A percentile compares a stretch with the other conserved stretches of the same genome.
Evolutionary conservation across 2,329 filamentous ascomycete species (phyloP).

Genomic region (Hypocrella siamensis): DNA sequence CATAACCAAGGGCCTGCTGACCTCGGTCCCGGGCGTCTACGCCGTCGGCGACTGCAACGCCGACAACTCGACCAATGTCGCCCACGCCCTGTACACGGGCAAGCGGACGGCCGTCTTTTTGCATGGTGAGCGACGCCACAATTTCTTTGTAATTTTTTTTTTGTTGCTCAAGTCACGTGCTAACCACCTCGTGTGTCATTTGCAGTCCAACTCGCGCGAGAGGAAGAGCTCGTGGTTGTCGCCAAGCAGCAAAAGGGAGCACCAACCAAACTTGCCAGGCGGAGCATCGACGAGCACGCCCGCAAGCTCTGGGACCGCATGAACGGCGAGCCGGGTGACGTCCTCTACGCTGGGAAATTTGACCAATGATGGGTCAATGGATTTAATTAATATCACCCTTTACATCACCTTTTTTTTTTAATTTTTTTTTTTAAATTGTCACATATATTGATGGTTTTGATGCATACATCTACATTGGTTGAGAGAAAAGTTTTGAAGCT

Average conservation of each 20-base stretch:
- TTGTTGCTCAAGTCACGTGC: no score
- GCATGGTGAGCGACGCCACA: constrained; percentile 28
- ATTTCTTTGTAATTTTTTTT: not conserved
- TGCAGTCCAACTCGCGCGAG: constrained; percentile 24
- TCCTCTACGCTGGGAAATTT: constrained; percentile 25
- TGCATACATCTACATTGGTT: no score
- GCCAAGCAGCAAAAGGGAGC: constrained; percentile 6
- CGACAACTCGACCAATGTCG: constrained; percentile 43
- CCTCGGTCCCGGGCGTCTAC: constrained; percentile 38
- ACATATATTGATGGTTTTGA: no score
- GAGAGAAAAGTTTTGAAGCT: no score
- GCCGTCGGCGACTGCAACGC: constrained; percentile 45
- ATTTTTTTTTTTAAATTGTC: no score
- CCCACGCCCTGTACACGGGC: constrained; percentile 42
- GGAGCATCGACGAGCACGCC: constrained; percentile 17
- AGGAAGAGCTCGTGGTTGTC: constrained; percentile 19
- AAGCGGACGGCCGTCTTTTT: constrained; percentile 41
- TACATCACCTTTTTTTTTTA: no score
- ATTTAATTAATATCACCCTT: no score
- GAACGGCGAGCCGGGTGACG: constrained; percentile 25
- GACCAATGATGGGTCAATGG: no score
- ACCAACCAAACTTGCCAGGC: constrained; percentile 7
- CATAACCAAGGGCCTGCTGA: constrained; percentile 24
- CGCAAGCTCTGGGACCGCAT: constrained; percentile 28
- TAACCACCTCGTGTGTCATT: no score